Evolutionary conservation across 2,329 filamentous ascomycete genomes (phyloP), one percentile per base, ranked within the genome.

Genomic region (Neoarthrinium moseri): DNA sequence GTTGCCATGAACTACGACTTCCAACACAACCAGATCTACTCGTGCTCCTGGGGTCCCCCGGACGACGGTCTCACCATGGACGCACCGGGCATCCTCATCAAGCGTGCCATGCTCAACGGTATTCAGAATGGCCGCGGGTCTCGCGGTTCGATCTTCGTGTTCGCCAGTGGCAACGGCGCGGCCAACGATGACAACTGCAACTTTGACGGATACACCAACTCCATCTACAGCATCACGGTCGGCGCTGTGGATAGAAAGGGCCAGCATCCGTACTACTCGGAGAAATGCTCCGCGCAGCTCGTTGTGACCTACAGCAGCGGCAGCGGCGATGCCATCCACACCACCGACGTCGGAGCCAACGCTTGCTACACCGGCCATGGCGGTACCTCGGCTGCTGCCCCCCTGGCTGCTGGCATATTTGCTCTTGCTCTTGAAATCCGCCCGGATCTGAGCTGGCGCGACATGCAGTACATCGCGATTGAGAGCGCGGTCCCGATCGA

Each of bases 161-260:
- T 99, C 67, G 94, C 94, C 34, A 91, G 92, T 54, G 94, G 94
- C 48, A 99, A 99, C 61, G 94, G 94, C 47, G 95, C 92, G 8
- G 74, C 77, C 4, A 82, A 75, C 53, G 91, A 89, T 37, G 94
- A 99, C 66, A 97, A 99, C 69, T 99, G 94, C 78, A 99, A 99
- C 66, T 99, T 99, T 64, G 94, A 99, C 63, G 94, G 94, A 30
- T 99, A 99, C 69, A 99, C 94, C 49, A 99, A 99, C 73, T 96
- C 91, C 63, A 99, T 99, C 58, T 99, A 97, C 76, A 96, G 91
- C 65, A 94, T 99, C 57, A 96, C 91, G 0, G 91, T 99, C 15
- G 94, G 94, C 29, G 92, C 92, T 26, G 86, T 99, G 51, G 91
- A 96, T 64, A 80, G 89, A 48, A 83, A 87, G 55, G 91, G 92